Evolutionary conservation across 2,329 filamentous ascomycete species (phyloP).

Genomic region (Ophiostoma australiae): DNA sequence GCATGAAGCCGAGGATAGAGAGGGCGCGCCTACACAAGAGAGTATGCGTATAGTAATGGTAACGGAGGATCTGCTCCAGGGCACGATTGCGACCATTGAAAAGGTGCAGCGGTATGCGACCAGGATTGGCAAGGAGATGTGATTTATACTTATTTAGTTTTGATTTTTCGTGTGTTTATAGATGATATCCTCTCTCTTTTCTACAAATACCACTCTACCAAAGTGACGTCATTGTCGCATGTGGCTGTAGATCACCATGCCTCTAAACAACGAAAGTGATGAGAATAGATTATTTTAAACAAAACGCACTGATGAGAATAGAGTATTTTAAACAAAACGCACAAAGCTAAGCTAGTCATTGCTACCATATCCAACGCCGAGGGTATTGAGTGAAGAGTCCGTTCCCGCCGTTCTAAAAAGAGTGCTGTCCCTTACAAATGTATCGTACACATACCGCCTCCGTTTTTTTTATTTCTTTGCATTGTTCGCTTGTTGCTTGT

Average conservation of each 20-base stretch:
- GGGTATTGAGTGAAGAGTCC: slow-evolving; percentile 28
- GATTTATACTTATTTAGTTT: not conserved
- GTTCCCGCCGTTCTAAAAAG: not conserved
- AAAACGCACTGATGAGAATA: not conserved
- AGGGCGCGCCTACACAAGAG: not conserved
- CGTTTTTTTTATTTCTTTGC: not conserved
- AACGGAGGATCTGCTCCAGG: slow-evolving; percentile 13
- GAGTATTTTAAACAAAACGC: not conserved
- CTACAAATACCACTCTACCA: not conserved
- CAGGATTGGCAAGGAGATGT: not conserved
- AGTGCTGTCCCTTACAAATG: not conserved
- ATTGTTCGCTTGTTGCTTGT: not conserved
- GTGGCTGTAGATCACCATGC: not conserved
- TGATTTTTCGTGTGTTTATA: not conserved
- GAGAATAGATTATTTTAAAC: not conserved
- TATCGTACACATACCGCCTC: slow-evolving; percentile 8
- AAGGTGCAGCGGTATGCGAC: not conserved
- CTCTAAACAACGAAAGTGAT: not conserved
- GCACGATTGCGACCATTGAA: slow-evolving; percentile 5
- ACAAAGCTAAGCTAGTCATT: not conserved
- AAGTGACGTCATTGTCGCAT: slow-evolving; percentile 1
- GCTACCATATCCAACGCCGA: slow-evolving; percentile 19
- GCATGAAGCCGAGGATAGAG: not conserved
- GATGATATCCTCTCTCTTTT: not conserved
- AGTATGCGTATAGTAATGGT: slow-evolving; percentile 21